These are phyloP conservation scores for Penicillium bialowiezense DNA, from an alignment of 495 filamentous ascomycete genomes.

Conservation along the genomic window DNA sequence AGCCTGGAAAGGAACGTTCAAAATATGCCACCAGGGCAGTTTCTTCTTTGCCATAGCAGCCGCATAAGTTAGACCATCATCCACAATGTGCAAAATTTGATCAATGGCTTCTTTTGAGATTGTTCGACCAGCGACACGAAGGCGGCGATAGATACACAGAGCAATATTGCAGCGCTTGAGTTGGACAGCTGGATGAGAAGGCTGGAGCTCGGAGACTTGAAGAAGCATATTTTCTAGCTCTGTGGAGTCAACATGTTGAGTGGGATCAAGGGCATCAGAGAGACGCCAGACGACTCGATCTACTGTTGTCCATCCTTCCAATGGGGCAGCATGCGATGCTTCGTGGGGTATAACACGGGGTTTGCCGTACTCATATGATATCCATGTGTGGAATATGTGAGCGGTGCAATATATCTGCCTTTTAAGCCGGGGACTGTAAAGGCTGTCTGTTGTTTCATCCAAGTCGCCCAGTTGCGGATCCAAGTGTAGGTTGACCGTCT, in stretches of 20 bases:
- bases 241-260: too few species aligned
- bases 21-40: constrained; percentile 40
- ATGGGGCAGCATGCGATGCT: background rate
- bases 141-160: too few species aligned
- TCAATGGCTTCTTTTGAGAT: too few species aligned
- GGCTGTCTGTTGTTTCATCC: too few species aligned
- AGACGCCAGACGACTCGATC: constrained; percentile 8
- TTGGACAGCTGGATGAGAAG: too few species aligned
- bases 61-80: too few species aligned
- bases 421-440: background rate
- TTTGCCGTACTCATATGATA: constrained; percentile 19
- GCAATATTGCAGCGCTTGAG: too few species aligned
- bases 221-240: too few species aligned
- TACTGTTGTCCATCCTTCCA: background rate
- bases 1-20: constrained; percentile 38
- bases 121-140: too few species aligned
- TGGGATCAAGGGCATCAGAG: constrained; percentile 18
- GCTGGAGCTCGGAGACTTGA: too few species aligned
- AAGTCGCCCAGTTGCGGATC: background rate
- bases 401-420: background rate
- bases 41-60: constrained; percentile 4
- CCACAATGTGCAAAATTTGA: too few species aligned
- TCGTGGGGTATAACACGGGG: constrained; percentile 9
- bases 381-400: constrained; percentile 15
- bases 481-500: constrained; percentile 20